Evolutionary conservation across 768 basidiomycete genomes (phyloP).

Genomic region (Suillus sp.): DNA sequence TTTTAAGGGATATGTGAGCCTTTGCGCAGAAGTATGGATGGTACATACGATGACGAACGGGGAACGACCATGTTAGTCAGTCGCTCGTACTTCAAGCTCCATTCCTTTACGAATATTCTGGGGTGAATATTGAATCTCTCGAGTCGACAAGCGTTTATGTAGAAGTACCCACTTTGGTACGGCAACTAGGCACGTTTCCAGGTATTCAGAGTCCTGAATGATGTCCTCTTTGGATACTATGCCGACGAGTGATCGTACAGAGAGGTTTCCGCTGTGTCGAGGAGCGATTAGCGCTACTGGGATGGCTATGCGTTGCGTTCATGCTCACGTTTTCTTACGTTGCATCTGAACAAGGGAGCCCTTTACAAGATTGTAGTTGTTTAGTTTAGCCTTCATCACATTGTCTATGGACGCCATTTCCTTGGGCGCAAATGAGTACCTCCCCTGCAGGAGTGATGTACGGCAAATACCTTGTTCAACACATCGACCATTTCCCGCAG

Average conservation of each 20-base stretch:
- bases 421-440: conserved; percentile 42
- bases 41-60: conserved; percentile 77
- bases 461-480: conserved; percentile 70
- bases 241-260: conserved; percentile 83
- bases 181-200: conserved; percentile 90
- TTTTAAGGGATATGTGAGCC: conserved; percentile 32
- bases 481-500: conserved; percentile 84
- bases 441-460: conserved; percentile 1
- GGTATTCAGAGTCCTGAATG: conserved; percentile 87
- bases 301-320: not conserved
- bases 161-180: conserved; percentile 78
- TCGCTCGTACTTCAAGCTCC: conserved; percentile 88
- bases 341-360: conserved; percentile 90
- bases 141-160: conserved; percentile 8
- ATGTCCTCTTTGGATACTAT: conserved; percentile 82
- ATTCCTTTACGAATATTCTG: conserved; percentile 83
- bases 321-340: conserved; percentile 84
- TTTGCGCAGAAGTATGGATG: conserved; percentile 17
- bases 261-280: conserved; percentile 82
- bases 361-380: conserved; percentile 92
- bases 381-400: conserved; percentile 88
- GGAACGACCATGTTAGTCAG: conserved; percentile 91
- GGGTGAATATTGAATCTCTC: conserved; percentile 19
- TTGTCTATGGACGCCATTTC: conserved; percentile 96
- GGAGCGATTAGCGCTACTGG: not conserved